phyloP scores from a whole-genome alignment of 2,329 filamentous ascomycete genomes.

The Metarhizium sp. region DNA sequence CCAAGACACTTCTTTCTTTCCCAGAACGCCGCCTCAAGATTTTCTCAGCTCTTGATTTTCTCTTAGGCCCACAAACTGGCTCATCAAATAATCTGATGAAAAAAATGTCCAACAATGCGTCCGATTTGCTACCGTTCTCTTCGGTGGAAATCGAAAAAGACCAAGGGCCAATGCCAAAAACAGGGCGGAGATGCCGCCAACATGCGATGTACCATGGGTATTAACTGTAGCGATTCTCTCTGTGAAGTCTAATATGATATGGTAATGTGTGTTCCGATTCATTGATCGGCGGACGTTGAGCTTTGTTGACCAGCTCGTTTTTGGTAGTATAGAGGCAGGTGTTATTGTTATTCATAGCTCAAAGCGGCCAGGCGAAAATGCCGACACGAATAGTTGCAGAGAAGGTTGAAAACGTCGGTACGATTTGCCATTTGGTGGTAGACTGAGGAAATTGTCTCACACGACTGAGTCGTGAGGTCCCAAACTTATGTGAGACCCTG shows the following conservation, averaged over 20 bases:
- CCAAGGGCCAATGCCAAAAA: not conserved
- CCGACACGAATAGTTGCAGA: not conserved
- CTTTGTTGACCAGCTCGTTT: not conserved
- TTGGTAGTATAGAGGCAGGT: not conserved
- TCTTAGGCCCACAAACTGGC: constrained; percentile 2
- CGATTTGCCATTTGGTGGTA: not conserved
- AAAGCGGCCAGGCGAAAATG: not conserved
- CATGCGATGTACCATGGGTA: not conserved
- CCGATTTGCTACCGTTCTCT: not conserved
- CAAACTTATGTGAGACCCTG: constrained; percentile 21
- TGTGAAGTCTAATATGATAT: too few relatives aligned
- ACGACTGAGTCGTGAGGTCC: not conserved
- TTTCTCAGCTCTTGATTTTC: constrained; percentile 10
- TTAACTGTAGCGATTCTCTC: too few relatives aligned
- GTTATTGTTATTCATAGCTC: not conserved
- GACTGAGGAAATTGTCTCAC: not conserved
- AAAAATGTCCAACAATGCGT: not conserved
- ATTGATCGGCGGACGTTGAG: not conserved
- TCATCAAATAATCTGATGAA: not conserved
- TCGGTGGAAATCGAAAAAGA: not conserved
- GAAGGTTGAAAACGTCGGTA: not conserved
- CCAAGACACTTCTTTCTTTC: not conserved
- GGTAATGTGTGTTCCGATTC: too few relatives aligned
- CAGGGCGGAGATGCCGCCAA: not conserved
- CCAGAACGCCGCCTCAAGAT: constrained; percentile 8